phyloP scores from a whole-genome alignment of 116 monocot genomes.

The Thalassia testudinum region DNA sequence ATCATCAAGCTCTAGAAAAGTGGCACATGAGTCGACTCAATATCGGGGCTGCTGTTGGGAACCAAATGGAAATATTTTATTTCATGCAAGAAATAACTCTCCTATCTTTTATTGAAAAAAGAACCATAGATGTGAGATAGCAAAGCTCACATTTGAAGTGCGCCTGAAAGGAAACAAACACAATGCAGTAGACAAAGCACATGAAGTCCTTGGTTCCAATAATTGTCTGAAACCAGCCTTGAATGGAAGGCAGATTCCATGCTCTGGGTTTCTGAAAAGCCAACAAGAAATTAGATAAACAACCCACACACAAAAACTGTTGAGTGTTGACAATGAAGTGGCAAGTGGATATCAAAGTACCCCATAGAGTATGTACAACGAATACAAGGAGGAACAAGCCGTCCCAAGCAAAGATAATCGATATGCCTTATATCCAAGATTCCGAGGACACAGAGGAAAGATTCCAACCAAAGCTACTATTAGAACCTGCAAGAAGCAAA shows the following conservation, averaged over 20 bases:
- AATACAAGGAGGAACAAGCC: slow-evolving; percentile 55
- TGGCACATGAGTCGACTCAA: no score
- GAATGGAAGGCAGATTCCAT: slow-evolving; percentile 54
- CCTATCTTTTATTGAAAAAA: no score
- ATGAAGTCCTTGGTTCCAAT: slow-evolving; percentile 74
- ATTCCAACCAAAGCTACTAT: slow-evolving; percentile 28
- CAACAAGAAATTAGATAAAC: no score
- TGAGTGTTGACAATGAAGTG: neutral
- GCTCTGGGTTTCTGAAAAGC: slow-evolving; percentile 60
- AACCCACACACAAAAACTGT: slow-evolving; percentile 1
- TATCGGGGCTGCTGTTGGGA: no score
- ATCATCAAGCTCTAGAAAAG: no score
- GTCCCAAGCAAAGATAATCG: slow-evolving; percentile 67
- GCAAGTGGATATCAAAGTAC: slow-evolving; percentile 16
- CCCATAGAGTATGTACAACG: slow-evolving; percentile 65
- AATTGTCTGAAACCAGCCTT: slow-evolving; percentile 57
- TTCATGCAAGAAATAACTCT: no score
- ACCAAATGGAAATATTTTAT: no score
- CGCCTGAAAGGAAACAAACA: slow-evolving; percentile 46
- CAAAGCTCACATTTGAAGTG: slow-evolving; percentile 53
- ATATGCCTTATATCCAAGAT: slow-evolving; percentile 51
- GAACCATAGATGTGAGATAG: no score
- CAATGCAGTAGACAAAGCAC: slow-evolving; percentile 63
- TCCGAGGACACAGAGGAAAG: slow-evolving; percentile 49
- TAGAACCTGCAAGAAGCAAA: no score